phyloP scores from a whole-genome alignment of 2,329 filamentous ascomycete species.

The Alternaria conjuncta region DNA sequence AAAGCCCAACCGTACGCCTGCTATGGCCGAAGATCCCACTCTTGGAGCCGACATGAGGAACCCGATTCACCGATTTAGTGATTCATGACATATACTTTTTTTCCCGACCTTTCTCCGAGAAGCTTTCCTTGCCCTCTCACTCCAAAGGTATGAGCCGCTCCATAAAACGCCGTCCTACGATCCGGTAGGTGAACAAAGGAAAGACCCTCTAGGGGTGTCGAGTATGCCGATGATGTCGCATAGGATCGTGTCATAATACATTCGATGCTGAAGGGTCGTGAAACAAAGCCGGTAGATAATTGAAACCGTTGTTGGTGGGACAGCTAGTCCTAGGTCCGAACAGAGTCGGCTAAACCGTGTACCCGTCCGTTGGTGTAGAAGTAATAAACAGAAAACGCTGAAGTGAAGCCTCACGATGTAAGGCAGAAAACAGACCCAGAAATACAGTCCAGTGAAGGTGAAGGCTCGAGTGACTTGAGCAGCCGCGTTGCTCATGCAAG shows the following conservation, averaged over 20 bases:
- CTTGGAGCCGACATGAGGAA: background rate
- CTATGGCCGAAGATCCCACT: background rate
- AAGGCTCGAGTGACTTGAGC: background rate
- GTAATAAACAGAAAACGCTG: background rate
- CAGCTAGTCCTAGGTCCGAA: background rate
- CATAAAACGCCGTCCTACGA: constrained; percentile 2
- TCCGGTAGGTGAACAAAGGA: constrained; percentile 1
- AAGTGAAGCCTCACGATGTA: background rate
- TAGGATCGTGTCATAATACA: constrained; percentile 6
- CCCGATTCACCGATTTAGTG: background rate
- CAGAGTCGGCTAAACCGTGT: background rate
- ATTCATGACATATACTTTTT: constrained; percentile 1
- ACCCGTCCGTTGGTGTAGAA: background rate
- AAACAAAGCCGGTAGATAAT: constrained; percentile 5
- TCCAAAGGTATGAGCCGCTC: background rate
- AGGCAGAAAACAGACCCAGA: background rate
- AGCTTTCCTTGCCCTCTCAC: background rate
- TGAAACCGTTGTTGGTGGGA: constrained; percentile 1
- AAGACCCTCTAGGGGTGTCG: background rate
- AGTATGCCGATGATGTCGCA: constrained; percentile 1
- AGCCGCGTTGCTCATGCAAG: background rate
- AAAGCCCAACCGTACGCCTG: background rate
- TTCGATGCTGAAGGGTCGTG: constrained; percentile 7
- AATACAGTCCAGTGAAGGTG: background rate
- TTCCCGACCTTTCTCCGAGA: background rate